Evolutionary conservation across 2,329 filamentous ascomycete species (phyloP), one percentile per base, ranked within the genome.

Genomic region (Monascus ruber): DNA sequence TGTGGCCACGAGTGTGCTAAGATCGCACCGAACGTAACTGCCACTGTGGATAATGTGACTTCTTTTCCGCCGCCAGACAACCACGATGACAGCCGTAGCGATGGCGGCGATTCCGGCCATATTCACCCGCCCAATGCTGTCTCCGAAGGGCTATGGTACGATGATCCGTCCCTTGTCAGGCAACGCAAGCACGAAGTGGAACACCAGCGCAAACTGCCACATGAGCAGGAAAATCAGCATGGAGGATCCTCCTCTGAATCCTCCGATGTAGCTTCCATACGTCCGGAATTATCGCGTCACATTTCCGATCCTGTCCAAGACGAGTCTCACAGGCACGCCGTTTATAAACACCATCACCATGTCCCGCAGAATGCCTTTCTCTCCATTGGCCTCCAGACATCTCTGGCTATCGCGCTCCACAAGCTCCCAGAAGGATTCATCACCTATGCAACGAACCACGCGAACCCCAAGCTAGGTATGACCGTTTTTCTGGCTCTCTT

Each of bases 391-490:
- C 75, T 98, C 1, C 91, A 98, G 62, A 96, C 91, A 0, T 89
- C 85, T 10, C 81, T 95, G 37, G 91, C 91, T 5, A 96, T 98
- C 46, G 87, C 89, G 5, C 70, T 98, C 1, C 91, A 98, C 69
- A 98, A 98, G 59, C 82, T 96, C 29, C 91, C 91, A 1, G 91
- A 82, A 60, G 78, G 77, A 31, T 81, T 81, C 62, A 81, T 98
- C 50, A 96, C 89, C 1, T 98, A 93, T 59, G 89, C 91, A 6
- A 95, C 91, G 6, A 98, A 96, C 62, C 91, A 98, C 58, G 89
- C 87, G 8, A 96, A 88, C 58, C 88, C 91, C 0, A 71, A 75
- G 0, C 76, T 98, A 0, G 91, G 91, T 17, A 79, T 94, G 62
- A 83, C 85, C 38, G 86, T 98, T 39, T 98, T 98, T 65, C 76